Percentiles rank a stretch among this genome's conserved stretches.
Evolutionary conservation across 176 grass and related monocot species (phyloP).

Genomic region (Triticum dicoccoides): DNA sequence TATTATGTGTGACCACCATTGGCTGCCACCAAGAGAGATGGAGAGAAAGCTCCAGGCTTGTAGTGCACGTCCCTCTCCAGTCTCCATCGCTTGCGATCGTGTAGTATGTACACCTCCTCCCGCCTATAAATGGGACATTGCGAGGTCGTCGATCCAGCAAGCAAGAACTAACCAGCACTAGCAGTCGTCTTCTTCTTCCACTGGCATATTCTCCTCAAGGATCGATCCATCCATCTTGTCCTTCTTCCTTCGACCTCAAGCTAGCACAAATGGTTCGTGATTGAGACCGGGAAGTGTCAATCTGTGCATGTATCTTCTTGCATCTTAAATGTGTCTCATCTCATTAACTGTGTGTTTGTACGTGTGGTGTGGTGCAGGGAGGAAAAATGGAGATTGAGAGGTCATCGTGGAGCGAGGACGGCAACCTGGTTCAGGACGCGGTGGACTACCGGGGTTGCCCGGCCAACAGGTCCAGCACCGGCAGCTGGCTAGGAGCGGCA

Average conservation of each 20-base stretch:
- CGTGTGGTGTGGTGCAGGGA: not conserved
- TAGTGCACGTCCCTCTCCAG: slow-evolving; percentile 31
- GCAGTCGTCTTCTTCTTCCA: not conserved
- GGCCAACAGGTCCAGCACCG: slow-evolving; percentile 62
- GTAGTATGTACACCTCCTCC: not conserved
- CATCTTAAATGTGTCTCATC: not conserved
- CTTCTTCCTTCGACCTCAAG: not conserved
- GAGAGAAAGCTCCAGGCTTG: slow-evolving; percentile 19
- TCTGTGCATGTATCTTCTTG: not conserved
- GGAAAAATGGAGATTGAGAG: not conserved
- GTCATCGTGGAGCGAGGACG: not conserved
- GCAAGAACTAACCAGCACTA: not conserved
- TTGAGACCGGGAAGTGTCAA: not conserved
- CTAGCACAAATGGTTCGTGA: slow-evolving; percentile 14
- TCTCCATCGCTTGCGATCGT: slow-evolving; percentile 13
- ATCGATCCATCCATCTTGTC: not conserved
- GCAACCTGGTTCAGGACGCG: slow-evolving; percentile 48
- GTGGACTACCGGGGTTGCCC: slow-evolving; percentile 74
- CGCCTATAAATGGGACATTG: slow-evolving; percentile 35
- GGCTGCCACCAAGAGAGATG: not conserved
- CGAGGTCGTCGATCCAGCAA: slow-evolving; percentile 6
- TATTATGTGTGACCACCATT: slow-evolving; percentile 25
- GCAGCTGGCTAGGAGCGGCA: slow-evolving; percentile 73
- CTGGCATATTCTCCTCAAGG: not conserved
- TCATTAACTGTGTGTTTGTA: not conserved